Conservation (phyloP, 768 basidiomycete genomes). For the Mycena floridula region DNA sequence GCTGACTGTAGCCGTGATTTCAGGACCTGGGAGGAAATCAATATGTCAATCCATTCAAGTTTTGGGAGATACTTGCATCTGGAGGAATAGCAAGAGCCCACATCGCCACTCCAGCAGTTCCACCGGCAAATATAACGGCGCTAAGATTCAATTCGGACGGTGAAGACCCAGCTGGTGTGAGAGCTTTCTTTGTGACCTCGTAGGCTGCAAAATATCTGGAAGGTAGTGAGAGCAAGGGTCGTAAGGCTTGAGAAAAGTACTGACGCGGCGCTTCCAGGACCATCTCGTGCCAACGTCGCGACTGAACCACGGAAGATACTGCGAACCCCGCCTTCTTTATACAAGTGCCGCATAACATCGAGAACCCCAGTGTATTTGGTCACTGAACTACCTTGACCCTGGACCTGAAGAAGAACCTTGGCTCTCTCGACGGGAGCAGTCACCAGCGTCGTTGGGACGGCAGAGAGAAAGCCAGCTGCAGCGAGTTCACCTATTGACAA, state of each 20-base stretch:
- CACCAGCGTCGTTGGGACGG: constrained; percentile 84
- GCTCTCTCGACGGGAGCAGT: constrained; percentile 97
- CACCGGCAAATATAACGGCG: constrained; percentile 87
- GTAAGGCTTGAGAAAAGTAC: constrained; percentile 21
- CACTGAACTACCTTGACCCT: constrained; percentile 76
- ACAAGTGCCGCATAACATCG: constrained; percentile 86
- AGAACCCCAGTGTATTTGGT: constrained; percentile 83
- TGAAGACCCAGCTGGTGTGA: constrained; percentile 79
- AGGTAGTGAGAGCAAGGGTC: constrained; percentile 6
- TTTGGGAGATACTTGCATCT: constrained; percentile 55
- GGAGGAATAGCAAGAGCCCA: constrained; percentile 97
- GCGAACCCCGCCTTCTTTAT: constrained; percentile 87
- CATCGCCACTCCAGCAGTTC: constrained; percentile 95
- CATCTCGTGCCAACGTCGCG: constrained; percentile 93
- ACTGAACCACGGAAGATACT: constrained; percentile 90
- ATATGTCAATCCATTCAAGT: constrained; percentile 1
- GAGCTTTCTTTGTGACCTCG: constrained; percentile 82
- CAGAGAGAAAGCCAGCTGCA: constrained; percentile 89
- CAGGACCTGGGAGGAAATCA: constrained; percentile 57
- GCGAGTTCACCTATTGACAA: constrained; percentile 81
- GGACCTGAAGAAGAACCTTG: constrained; percentile 91
- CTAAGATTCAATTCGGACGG: constrained; percentile 77
- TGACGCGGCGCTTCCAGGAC: constrained; percentile 94
- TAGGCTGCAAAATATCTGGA: constrained; percentile 96
- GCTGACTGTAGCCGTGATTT: constrained; percentile 96